A percentile compares a stretch with the other conserved stretches of the same genome.
These are phyloP conservation scores for Blastomyces silverae DNA, from an alignment of 2,329 filamentous ascomycete genomes.

Conservation along the genomic window DNA sequence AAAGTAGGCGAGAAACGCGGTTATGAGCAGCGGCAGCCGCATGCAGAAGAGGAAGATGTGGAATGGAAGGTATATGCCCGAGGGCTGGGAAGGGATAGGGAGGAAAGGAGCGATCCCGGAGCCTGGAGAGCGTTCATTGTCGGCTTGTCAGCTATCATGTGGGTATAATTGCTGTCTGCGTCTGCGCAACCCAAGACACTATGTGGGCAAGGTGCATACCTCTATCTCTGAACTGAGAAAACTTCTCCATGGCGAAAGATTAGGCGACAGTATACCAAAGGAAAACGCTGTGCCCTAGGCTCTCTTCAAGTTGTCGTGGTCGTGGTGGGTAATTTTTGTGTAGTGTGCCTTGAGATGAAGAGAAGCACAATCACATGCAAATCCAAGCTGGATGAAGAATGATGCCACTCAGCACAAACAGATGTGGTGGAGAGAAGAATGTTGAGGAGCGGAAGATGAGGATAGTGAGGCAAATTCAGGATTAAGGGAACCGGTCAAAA, in stretches of 20 bases:
- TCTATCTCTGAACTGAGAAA: constrained; percentile 84
- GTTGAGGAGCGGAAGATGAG: neutral
- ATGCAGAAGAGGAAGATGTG: constrained; percentile 69
- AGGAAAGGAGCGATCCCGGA: constrained; percentile 96
- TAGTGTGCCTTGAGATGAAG: neutral
- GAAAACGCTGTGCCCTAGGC: neutral
- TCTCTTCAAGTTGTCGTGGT: neutral
- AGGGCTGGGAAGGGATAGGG: constrained; percentile 62
- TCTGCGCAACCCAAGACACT: constrained; percentile 13
- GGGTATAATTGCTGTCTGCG: neutral
- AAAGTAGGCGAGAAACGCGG: constrained; percentile 65
- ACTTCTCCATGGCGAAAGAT: constrained; percentile 74
- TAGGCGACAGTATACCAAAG: neutral
- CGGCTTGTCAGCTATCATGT: constrained; percentile 8
- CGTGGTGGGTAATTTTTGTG: neutral
- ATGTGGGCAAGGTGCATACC: constrained; percentile 45
- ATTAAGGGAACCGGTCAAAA: neutral
- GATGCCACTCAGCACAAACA: neutral
- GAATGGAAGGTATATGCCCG: constrained; percentile 56
- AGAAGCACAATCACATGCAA: neutral
- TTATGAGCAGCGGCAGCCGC: constrained; percentile 70
- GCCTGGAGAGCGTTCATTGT: constrained; percentile 49
- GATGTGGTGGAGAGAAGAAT: neutral
- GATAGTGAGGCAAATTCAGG: neutral
- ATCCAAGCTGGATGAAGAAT: neutral